Percentiles rank a stretch among this genome's conserved stretches.
phyloP scores from a whole-genome alignment of 768 basidiomycete species.

The Sporobolomyces pararoseus region DNA sequence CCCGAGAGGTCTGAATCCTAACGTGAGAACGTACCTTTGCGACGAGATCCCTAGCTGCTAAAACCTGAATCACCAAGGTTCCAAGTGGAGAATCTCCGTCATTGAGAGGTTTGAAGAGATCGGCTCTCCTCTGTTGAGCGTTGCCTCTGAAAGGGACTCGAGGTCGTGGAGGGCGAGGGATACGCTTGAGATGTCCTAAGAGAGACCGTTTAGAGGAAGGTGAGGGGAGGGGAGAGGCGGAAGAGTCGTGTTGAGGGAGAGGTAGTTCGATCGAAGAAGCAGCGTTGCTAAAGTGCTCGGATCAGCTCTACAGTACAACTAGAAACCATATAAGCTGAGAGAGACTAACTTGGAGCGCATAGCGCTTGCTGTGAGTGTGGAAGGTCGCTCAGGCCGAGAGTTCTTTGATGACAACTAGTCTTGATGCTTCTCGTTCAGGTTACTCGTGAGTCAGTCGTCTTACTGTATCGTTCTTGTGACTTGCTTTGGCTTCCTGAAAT shows the following conservation, averaged over 20 bases:
- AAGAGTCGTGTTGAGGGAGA: not conserved
- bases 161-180: slow-evolving; percentile 7
- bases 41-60: slow-evolving; percentile 38
- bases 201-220: not conserved
- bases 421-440: too few relatives aligned
- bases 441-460: too few relatives aligned
- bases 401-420: not conserved
- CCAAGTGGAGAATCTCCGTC: slow-evolving; percentile 27
- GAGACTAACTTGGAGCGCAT: not conserved
- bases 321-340: not conserved
- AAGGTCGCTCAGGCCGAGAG: not conserved
- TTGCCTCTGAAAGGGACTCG: slow-evolving; percentile 6
- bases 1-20: too few relatives aligned
- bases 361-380: not conserved
- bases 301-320: not conserved
- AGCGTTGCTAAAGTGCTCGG: not conserved
- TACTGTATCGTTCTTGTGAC: too few relatives aligned
- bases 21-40: slow-evolving; percentile 20
- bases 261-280: not conserved
- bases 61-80: slow-evolving; percentile 36
- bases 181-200: slow-evolving; percentile 21
- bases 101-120: slow-evolving; percentile 24
- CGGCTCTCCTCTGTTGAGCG: slow-evolving; percentile 6
- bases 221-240: slow-evolving; percentile 18
- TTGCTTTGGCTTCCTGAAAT: too few relatives aligned